A percentile compares a stretch with the other conserved stretches of the same genome.
phyloP scores from a whole-genome alignment of 768 basidiomycete genomes.

The Mycena galericulata region DNA sequence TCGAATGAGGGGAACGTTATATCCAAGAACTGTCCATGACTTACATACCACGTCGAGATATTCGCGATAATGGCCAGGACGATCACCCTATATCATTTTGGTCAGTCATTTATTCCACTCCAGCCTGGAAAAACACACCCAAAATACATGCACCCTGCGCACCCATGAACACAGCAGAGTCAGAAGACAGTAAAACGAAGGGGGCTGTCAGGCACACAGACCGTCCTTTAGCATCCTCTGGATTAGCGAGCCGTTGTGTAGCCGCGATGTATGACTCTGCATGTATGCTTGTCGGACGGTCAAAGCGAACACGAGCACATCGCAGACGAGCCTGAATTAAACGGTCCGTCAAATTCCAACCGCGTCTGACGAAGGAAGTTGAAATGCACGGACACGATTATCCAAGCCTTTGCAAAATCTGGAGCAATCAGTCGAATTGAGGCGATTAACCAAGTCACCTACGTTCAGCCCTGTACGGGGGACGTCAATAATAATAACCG shows the following conservation, averaged over 20 bases:
- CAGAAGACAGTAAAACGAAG: conserved; percentile 19
- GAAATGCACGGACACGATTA: conserved; percentile 20
- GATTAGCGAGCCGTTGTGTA: conserved; percentile 20
- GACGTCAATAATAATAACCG: conserved; percentile 20
- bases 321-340: conserved; percentile 23
- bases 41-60: conserved; percentile 38
- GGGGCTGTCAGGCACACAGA: conserved; percentile 12
- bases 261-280: conserved; percentile 9
- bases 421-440: conserved; percentile 19
- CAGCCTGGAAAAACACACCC: conserved; percentile 17
- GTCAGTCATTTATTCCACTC: conserved; percentile 20
- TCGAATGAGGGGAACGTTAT: conserved; percentile 13
- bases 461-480: conserved; percentile 17
- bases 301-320: conserved; percentile 24
- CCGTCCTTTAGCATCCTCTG: conserved; percentile 23
- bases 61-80: conserved; percentile 47
- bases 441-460: conserved; percentile 23
- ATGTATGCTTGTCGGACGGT: conserved; percentile 23
- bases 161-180: conserved; percentile 20
- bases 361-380: conserved; percentile 9
- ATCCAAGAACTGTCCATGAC: conserved; percentile 19
- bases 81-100: conserved; percentile 20
- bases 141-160: conserved; percentile 28
- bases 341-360: conserved; percentile 4
- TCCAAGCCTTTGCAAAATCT: conserved; percentile 15